A percentile compares a stretch with the other conserved stretches of the same genome.
Evolutionary conservation across 2,329 filamentous ascomycete genomes (phyloP).

Genomic region (Cadophora malorum): DNA sequence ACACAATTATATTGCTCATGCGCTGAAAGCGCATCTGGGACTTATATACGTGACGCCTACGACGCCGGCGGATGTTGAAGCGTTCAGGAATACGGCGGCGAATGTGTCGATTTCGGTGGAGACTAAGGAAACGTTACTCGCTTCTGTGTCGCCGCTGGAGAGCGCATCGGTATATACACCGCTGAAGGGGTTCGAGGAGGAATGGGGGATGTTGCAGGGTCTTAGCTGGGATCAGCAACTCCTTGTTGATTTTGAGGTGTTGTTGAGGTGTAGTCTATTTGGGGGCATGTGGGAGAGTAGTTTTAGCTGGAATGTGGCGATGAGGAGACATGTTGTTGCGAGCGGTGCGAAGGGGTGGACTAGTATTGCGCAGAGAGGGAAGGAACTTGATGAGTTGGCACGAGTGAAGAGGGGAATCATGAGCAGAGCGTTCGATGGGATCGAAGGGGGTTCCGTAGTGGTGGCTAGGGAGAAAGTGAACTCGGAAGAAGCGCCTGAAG

Average conservation of each 20-base stretch:
- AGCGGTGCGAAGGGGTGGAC: slow-evolving; percentile 3
- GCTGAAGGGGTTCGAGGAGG: slow-evolving; percentile 30
- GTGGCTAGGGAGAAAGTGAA: neutral
- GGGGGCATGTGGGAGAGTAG: slow-evolving; percentile 51
- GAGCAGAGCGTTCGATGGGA: neutral
- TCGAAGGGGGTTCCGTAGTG: neutral
- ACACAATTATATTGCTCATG: slow-evolving; percentile 45
- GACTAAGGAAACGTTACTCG: slow-evolving; percentile 37
- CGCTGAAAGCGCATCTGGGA: slow-evolving; percentile 37
- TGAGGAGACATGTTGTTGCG: slow-evolving; percentile 46
- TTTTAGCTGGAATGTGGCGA: slow-evolving; percentile 54
- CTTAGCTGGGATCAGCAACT: slow-evolving; percentile 54
- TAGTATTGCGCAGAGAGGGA: neutral
- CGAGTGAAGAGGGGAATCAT: neutral
- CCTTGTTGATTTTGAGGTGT: slow-evolving; percentile 56
- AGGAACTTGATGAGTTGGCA: neutral
- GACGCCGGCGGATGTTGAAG: slow-evolving; percentile 45
- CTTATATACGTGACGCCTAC: slow-evolving; percentile 52
- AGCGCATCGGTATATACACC: neutral
- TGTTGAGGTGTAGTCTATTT: slow-evolving; percentile 50
- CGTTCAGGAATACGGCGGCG: slow-evolving; percentile 47
- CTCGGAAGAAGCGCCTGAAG: neutral
- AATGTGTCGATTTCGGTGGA: slow-evolving; percentile 47
- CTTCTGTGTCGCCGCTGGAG: neutral
- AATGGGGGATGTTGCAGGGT: slow-evolving; percentile 43